These are phyloP conservation scores for Emericellopsis terricola DNA, from an alignment of 495 filamentous ascomycete genomes.

Conservation along the genomic window DNA sequence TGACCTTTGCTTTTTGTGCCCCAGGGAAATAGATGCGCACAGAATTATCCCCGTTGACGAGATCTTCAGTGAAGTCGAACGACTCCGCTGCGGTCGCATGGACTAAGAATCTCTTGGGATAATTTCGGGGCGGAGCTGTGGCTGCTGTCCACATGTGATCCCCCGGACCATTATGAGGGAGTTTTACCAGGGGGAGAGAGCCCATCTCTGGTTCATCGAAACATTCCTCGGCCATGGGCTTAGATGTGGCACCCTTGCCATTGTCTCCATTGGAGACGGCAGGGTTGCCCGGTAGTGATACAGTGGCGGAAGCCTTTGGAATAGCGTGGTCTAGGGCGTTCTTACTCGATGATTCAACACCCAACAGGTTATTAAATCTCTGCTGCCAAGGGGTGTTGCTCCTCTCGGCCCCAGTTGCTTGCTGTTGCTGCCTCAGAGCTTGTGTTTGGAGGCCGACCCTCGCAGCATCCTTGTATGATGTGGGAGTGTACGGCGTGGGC, in stretches of 20 bases:
- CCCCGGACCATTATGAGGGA: conserved; percentile 38
- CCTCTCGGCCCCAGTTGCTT: too few species aligned
- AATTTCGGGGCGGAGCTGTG: conserved; percentile 12
- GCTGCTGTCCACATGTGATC: conserved; percentile 19
- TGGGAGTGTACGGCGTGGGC: neutral
- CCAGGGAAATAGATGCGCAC: conserved; percentile 27
- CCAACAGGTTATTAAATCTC: conserved; percentile 52
- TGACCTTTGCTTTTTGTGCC: conserved; percentile 17
- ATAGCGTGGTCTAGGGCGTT: conserved; percentile 36
- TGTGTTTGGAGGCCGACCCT: neutral
- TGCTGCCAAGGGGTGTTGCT: conserved; percentile 74
- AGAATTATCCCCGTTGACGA: conserved; percentile 18
- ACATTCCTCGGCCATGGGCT: conserved; percentile 56
- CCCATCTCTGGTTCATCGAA: conserved; percentile 74
- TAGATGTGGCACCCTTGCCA: conserved; percentile 23
- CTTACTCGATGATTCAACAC: conserved; percentile 40
- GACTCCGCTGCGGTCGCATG: conserved; percentile 20
- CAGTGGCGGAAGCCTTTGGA: conserved; percentile 32
- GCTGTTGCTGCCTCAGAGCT: neutral
- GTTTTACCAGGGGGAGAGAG: conserved; percentile 48
- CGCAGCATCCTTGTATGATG: neutral
- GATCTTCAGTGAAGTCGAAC: conserved; percentile 17
- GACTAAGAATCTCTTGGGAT: conserved; percentile 15
- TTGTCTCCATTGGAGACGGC: conserved; percentile 5
- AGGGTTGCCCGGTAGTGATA: conserved; percentile 32